Base-by-base conservation (phyloP, 2,329 filamentous ascomycete genomes). In the Xylaria arbuscula region DNA sequence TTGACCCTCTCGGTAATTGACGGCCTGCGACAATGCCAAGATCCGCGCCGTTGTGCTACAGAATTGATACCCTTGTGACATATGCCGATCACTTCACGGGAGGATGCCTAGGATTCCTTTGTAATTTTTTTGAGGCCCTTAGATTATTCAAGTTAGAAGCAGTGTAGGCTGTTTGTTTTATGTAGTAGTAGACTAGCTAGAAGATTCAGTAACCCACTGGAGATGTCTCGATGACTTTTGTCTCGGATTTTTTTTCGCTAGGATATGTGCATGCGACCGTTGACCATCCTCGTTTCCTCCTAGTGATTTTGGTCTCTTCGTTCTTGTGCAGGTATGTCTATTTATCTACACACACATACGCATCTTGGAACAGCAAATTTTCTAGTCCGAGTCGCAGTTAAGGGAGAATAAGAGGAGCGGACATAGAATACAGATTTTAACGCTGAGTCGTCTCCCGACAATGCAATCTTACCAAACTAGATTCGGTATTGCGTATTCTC, bases 1-100 rank as follows among this genome's bases (percentile, higher is more conserved):
- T 57, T 64, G 62, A 64, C 57, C 45, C 53, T 42, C 62, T 17
- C 62, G 53, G 61, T 32, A 51, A 36, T 57, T 40, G 38, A 22
- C 19, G 17, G 34, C 42, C 42, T 24, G 53, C 42, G 47, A 57
- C 62, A 40, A 42, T n/a, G 62, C 62, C 62, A 64, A 64, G 61
- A 8, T 17, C 45, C 34, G 45, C 42, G 62, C 59, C 48, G 59
- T 34, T 34, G 4, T n/a, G n/a, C n/a, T n/a, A n/a, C n/a, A n/a
- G n/a, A n/a, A n/a, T n/a, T n/a, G 6, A 22, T 48, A 24, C 19
- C 45, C 47, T 40, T 50, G 57, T 60, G n/a, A n/a, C 4, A 10
- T 17, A n/a, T 38, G 57, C 57, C n/a, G 19, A 60, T 60, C 57
- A 45, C n/a, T 38, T 36, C n/a, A 36, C 4, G 17, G 51, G 7